Percentiles rank a stretch among this genome's conserved stretches.
Evolutionary conservation across 2,329 filamentous ascomycete species (phyloP).

Genomic region (Scortechinia acanthostroma): DNA sequence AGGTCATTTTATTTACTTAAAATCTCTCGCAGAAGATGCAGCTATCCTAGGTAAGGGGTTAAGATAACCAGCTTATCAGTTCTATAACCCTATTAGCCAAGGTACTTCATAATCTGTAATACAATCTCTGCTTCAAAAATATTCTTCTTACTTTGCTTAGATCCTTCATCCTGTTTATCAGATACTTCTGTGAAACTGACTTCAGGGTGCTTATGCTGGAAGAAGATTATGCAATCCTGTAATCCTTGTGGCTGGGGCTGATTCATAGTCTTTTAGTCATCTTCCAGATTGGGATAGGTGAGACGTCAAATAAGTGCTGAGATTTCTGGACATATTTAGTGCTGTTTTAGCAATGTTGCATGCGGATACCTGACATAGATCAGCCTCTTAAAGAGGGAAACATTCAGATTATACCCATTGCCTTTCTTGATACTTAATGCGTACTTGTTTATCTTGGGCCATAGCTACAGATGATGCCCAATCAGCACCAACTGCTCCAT

Average conservation of each 20-base stretch:
- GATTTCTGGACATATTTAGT: slow-evolving; percentile 65
- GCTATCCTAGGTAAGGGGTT: slow-evolving; percentile 67
- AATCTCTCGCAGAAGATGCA: slow-evolving; percentile 44
- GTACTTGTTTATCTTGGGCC: slow-evolving; percentile 48
- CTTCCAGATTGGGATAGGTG: slow-evolving; percentile 54
- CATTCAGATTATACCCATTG: slow-evolving; percentile 41
- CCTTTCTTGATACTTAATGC: slow-evolving; percentile 45
- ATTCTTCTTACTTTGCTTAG: slow-evolving; percentile 52
- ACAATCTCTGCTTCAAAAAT: slow-evolving; percentile 62
- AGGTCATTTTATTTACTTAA: slow-evolving; percentile 52
- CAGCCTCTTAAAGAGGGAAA: slow-evolving; percentile 55
- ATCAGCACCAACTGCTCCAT: slow-evolving; percentile 59
- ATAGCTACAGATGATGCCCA: slow-evolving; percentile 55
- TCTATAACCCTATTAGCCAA: slow-evolving; percentile 66
- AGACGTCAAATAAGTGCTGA: slow-evolving; percentile 46
- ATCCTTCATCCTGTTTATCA: slow-evolving; percentile 1
- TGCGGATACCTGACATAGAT: slow-evolving; percentile 28
- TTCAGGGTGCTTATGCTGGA: slow-evolving; percentile 54
- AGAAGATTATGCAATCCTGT: slow-evolving; percentile 51
- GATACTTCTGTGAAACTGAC: slow-evolving; percentile 22
- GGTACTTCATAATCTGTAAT: slow-evolving; percentile 54
- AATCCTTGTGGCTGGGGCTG: slow-evolving; percentile 46
- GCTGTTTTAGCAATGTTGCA: slow-evolving; percentile 49
- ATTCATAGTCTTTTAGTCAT: slow-evolving; percentile 38
- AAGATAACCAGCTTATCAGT: slow-evolving; percentile 60